These are phyloP conservation scores for Wickerhamomyces tratensis DNA, from an alignment of 805 yeast genomes.

Conservation along the genomic window DNA sequence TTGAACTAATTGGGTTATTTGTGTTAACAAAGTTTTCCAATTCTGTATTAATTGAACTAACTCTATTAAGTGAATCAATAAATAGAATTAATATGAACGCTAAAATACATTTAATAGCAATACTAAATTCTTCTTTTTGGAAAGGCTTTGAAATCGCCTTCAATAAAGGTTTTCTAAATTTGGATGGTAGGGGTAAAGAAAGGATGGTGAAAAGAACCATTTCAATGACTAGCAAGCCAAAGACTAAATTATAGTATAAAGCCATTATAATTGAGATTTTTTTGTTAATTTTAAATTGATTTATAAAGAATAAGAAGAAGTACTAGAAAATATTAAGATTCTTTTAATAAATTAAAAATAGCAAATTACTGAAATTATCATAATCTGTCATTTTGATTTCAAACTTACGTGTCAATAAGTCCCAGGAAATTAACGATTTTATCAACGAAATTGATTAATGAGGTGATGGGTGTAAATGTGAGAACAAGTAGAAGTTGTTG, in stretches of 20 bases:
- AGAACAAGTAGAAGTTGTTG: no score
- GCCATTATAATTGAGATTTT: conserved; percentile 13
- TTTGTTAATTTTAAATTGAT: no score
- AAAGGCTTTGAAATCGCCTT: conserved; percentile 58
- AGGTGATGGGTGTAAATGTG: no score
- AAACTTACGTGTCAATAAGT: no score
- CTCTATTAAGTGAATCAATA: conserved; percentile 82
- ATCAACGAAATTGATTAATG: no score
- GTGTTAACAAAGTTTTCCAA: conserved; percentile 27
- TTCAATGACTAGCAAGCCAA: conserved; percentile 69
- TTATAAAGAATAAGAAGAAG: no score
- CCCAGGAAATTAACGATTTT: no score
- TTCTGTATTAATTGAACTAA: conserved; percentile 58
- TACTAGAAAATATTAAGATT: no score
- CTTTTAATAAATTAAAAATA: no score
- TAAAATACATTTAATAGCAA: conserved; percentile 71
- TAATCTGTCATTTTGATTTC: no score
- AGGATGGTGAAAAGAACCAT: conserved; percentile 70
- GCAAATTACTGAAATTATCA: no score
- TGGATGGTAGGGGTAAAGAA: conserved; percentile 80
- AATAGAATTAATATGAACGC: conserved; percentile 80
- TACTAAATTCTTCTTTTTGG: conserved; percentile 58
- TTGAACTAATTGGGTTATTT: conserved; percentile 16
- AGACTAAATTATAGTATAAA: conserved; percentile 32
- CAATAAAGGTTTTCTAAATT: conserved; percentile 58